Percentiles rank a stretch among this genome's conserved stretches.
These are phyloP conservation scores for Schwanniomyces sp. DNA, from an alignment of 805 yeast genomes.

Conservation along the genomic window DNA sequence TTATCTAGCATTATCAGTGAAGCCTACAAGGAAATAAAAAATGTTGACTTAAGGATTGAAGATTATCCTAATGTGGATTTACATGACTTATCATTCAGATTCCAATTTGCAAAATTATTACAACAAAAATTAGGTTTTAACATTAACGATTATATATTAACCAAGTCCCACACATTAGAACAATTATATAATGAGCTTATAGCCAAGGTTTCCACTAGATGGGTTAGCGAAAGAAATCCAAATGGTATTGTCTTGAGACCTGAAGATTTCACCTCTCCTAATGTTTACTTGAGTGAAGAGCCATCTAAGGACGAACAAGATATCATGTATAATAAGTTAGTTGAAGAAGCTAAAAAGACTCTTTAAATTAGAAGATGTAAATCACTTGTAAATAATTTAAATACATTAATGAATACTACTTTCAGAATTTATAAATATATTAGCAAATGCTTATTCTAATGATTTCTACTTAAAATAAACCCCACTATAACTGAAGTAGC, in stretches of 20 bases:
- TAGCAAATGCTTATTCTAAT: constrained; percentile 1
- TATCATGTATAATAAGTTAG: constrained; percentile 45
- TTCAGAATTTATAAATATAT: neutral
- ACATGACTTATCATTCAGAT: constrained; percentile 48
- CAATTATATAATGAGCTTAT: constrained; percentile 39
- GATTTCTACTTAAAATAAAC: constrained; percentile 50
- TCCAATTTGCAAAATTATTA: constrained; percentile 47
- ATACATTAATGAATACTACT: neutral
- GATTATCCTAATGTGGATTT: constrained; percentile 19
- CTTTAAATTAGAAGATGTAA: constrained; percentile 6
- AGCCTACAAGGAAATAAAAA: constrained; percentile 21
- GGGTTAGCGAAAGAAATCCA: constrained; percentile 67
- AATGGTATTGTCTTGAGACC: constrained; percentile 65
- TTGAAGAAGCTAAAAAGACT: constrained; percentile 41
- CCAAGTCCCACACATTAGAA: constrained; percentile 38
- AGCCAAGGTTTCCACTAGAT: constrained; percentile 39
- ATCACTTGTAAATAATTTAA: constrained; percentile 4
- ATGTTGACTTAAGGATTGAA: constrained; percentile 12
- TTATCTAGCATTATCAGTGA: constrained; percentile 23
- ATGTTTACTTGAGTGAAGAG: constrained; percentile 54
- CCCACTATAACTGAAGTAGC: constrained; percentile 61
- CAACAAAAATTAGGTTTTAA: constrained; percentile 50
- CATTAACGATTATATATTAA: constrained; percentile 51
- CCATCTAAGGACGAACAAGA: constrained; percentile 47
- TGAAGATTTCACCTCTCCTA: constrained; percentile 56